Evolutionary conservation across 169 alveolate species (phyloP).

Genomic region (Eimeria sp.): DNA sequence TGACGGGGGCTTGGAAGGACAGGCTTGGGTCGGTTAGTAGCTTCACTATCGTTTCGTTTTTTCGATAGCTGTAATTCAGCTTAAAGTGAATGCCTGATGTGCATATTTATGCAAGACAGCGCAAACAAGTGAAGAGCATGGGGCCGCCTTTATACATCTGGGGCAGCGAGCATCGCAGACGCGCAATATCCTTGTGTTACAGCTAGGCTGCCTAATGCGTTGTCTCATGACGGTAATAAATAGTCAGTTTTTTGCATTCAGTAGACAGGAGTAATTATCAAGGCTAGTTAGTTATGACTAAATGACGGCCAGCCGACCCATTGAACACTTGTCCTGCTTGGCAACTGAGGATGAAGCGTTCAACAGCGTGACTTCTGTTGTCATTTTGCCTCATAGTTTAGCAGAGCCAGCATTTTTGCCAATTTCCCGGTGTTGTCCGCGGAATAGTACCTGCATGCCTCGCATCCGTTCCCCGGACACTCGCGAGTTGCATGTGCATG

Average conservation of each 20-base stretch:
- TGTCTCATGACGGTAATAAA: neutral
- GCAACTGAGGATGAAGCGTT: neutral
- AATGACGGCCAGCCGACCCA: neutral
- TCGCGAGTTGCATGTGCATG: neutral
- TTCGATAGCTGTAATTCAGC: neutral
- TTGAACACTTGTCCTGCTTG: neutral
- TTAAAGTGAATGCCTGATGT: neutral
- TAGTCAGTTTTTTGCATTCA: neutral
- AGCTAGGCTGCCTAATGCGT: neutral
- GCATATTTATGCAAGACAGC: neutral
- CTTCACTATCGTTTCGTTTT: neutral
- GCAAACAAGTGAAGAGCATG: neutral
- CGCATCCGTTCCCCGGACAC: neutral
- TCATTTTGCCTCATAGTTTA: neutral
- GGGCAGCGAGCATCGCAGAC: constrained; percentile 31
- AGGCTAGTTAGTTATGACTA: neutral
- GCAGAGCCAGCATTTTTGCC: neutral
- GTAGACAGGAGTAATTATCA: neutral
- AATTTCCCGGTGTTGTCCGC: neutral
- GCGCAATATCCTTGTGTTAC: neutral
- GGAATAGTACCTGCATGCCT: neutral
- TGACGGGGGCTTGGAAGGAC: constrained; percentile 1
- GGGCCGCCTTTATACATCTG: constrained; percentile 11
- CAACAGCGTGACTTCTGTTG: neutral
- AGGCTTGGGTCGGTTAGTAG: neutral